phyloP scores from a whole-genome alignment of 78 protist genomes.

The Guillardia theta region DNA sequence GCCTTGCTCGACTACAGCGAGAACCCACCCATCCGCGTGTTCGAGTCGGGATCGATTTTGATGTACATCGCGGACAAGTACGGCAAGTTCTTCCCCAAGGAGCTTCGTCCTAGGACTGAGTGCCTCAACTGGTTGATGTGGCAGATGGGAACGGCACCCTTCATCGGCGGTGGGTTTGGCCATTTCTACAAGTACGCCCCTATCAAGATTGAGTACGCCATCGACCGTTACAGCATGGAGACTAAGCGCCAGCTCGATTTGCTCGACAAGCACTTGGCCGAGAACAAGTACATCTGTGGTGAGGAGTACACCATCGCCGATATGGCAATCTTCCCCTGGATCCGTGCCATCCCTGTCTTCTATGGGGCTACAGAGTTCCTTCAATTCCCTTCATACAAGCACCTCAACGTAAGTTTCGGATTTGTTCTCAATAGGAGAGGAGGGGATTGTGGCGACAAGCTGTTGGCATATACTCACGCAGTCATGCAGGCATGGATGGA shows the following conservation, averaged over 20 bases:
- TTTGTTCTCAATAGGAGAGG: too few relatives aligned
- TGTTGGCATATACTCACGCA: neutral
- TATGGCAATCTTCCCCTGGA: conserved; percentile 71
- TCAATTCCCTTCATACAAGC: neutral
- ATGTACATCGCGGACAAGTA: conserved; percentile 75
- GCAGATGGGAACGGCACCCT: conserved; percentile 67
- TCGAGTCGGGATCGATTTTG: conserved; percentile 78
- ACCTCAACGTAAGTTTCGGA: too few relatives aligned
- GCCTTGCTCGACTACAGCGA: conserved; percentile 60
- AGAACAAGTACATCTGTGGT: conserved; percentile 68
- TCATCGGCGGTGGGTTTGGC: conserved; percentile 60
- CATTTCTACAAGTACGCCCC: conserved; percentile 75
- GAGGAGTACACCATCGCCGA: conserved; percentile 80
- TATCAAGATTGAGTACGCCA: conserved; percentile 56
- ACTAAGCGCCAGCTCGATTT: conserved; percentile 70
- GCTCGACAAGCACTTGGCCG: conserved; percentile 65
- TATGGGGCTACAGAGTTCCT: neutral
- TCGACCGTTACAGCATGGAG: conserved; percentile 74
- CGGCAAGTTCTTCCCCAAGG: conserved; percentile 58
- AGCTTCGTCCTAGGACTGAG: conserved; percentile 51
- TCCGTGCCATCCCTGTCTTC: neutral
- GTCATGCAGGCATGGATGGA: neutral
- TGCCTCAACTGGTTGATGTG: conserved; percentile 68
- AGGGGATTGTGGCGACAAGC: too few relatives aligned
- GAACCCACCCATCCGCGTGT: neutral